Evolutionary conservation across 2,329 filamentous ascomycete species (phyloP), one percentile per base, ranked within the genome.

Genomic region (Alternaria burnsii): DNA sequence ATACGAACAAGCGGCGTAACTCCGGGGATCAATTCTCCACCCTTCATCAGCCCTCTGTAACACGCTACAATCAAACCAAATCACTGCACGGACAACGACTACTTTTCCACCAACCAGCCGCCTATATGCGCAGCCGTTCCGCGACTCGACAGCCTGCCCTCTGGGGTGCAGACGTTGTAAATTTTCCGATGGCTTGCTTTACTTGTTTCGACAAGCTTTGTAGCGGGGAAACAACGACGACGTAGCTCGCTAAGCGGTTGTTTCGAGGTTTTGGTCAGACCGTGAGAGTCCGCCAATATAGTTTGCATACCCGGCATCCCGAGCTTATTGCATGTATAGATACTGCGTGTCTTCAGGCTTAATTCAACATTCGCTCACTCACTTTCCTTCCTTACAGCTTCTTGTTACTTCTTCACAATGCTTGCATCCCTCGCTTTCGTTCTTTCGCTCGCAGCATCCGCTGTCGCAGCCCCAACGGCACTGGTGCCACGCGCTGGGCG

Each of bases 401-500:
- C 20, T 58, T 40, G 38, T 40, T 30, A 18, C 52, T 53, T 43
- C 32, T 52, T 54, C 41, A 64, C 48, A 20, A 72, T 72, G 69
- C 59, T 63, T 48, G 48, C 58, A 18, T 59, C 59, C 9, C 52
- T 73, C 22, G 38, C 60, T 22, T 56, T 74, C n/a, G 41, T 71
- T 20, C 52, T 71, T 52, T 67, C 68, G 36, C 62, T 76, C 20
- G 59, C 62, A 34, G 66, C 63, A 20, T 63, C 67, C 4, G 66
- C 62, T 41, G 36, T 65, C 30, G 71, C 71, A 58, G 72, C 68
- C 26, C 71, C 72, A 44, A 34, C 63, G 24, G 46, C 58, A 18
- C 59, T 71, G 22, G 52, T 55, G 7, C 51, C 68, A 38, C 71
- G 71, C 22, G 72, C 75, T 40, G 71, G 71, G 44, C 77, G 82